Conservation (phyloP, 306 rosid species). For the Dalbergia oliveri region DNA sequence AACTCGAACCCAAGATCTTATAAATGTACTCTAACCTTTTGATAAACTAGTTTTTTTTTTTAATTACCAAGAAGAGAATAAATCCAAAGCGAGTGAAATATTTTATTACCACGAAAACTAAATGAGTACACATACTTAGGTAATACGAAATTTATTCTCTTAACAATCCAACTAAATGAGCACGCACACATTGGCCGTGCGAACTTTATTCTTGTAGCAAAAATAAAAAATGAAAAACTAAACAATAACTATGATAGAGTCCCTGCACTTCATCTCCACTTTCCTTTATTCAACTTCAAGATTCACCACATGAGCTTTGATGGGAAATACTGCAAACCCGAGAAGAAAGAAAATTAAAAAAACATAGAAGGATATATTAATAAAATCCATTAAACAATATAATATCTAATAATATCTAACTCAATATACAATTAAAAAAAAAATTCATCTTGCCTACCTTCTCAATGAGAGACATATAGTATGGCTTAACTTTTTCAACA, state of each 20-base stretch:
- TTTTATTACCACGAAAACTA: neutral
- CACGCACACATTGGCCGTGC: no score
- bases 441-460: constrained; percentile 52
- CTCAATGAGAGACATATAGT: constrained; percentile 67
- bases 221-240: neutral
- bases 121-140: no score
- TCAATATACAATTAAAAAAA: no score
- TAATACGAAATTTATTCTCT: neutral
- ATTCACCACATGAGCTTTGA: constrained; percentile 35
- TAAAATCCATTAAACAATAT: neutral
- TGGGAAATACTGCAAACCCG: constrained; percentile 40
- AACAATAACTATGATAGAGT: neutral
- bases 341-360: neutral
- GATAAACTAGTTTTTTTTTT: no score
- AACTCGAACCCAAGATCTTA: no score
- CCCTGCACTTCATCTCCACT: neutral
- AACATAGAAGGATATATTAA: neutral
- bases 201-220: neutral
- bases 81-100: neutral
- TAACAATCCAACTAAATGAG: no score
- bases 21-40: no score
- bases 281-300: constrained; percentile 3
- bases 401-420: no score
- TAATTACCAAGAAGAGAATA: no score
- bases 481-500: constrained; percentile 69